Conservation (phyloP, 1,284 basidiomycete species). For the Moniliella sp. region DNA sequence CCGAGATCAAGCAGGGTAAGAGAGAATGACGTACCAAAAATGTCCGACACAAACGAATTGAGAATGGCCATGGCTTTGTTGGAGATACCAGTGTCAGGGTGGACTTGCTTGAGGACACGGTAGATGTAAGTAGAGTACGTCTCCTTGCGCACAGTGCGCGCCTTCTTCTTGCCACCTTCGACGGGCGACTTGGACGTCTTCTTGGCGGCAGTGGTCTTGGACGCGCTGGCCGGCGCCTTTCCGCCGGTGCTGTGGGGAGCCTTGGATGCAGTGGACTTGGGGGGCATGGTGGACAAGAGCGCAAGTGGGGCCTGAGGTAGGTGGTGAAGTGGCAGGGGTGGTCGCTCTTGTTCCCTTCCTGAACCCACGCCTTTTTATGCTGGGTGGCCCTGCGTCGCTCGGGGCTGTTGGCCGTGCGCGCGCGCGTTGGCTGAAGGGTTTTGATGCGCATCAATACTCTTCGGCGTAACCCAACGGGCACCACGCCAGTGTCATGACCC, state of each 20-base stretch:
- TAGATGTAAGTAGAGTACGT: conserved; percentile 14
- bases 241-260: conserved; percentile 38
- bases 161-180: conserved; percentile 44
- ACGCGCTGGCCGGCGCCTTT: conserved; percentile 18
- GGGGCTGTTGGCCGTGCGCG: too few relatives aligned
- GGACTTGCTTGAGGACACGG: conserved; percentile 60
- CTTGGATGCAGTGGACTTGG: conserved; percentile 42
- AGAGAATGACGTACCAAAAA: too few relatives aligned
- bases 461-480: too few relatives aligned
- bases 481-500: too few relatives aligned
- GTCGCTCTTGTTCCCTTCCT: too few relatives aligned
- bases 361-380: too few relatives aligned
- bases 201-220: conserved; percentile 41
- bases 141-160: conserved; percentile 44
- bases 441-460: too few relatives aligned
- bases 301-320: conserved; percentile 1
- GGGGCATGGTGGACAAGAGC: conserved; percentile 36
- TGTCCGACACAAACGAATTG: conserved; percentile 35
- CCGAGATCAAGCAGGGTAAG: too few relatives aligned
- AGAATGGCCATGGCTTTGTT: conserved; percentile 63
- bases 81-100: conserved; percentile 86
- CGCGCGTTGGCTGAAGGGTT: too few relatives aligned
- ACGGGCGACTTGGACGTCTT: conserved; percentile 39
- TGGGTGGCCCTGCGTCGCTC: too few relatives aligned
- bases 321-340: not conserved